These are phyloP conservation scores for Diplosphaera chodatii DNA, from an alignment of 139 green algal species.

Conservation along the genomic window DNA sequence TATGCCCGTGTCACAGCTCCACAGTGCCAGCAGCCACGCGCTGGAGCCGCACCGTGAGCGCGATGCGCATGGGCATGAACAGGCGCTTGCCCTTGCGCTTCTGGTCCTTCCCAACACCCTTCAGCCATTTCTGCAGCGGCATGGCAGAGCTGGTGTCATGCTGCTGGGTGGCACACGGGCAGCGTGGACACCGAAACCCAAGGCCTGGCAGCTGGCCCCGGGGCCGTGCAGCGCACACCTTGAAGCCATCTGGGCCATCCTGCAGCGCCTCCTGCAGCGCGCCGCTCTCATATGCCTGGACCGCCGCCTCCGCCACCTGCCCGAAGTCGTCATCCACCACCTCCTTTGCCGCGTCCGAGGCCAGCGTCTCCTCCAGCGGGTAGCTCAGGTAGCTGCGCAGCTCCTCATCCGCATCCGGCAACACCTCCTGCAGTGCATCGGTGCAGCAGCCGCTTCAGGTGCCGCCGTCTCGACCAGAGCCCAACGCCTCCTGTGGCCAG, in stretches of 20 bases:
- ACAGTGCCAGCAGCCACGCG: too few relatives aligned
- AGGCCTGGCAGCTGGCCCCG: too few relatives aligned
- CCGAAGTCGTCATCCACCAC: conserved; percentile 67
- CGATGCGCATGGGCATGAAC: conserved; percentile 95
- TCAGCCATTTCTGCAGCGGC: conserved; percentile 82
- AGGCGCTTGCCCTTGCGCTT: conserved; percentile 95
- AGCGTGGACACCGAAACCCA: too few relatives aligned
- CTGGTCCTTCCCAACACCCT: conserved; percentile 86
- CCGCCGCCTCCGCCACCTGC: conserved; percentile 62
- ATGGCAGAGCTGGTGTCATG: too few relatives aligned
- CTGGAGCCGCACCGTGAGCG: conserved; percentile 82
- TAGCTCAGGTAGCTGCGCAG: conserved; percentile 73
- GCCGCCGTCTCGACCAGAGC: too few relatives aligned
- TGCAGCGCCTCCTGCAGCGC: conserved; percentile 66
- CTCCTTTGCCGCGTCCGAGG: conserved; percentile 35
- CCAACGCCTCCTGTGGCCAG: too few relatives aligned
- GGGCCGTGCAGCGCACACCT: conserved; percentile 30
- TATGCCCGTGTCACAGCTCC: too few relatives aligned
- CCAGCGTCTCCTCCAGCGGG: conserved; percentile 78
- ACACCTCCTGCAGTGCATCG: conserved; percentile 12
- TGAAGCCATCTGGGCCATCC: conserved; percentile 59
- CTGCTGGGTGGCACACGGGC: too few relatives aligned
- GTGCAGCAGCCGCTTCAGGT: conserved; percentile 5
- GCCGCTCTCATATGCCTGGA: conserved; percentile 70
- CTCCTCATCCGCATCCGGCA: conserved; percentile 56